A percentile compares a stretch with the other conserved stretches of the same genome.
Evolutionary conservation across 73 alveolate species (phyloP).

Genomic region (Blepharisma stoltei): DNA sequence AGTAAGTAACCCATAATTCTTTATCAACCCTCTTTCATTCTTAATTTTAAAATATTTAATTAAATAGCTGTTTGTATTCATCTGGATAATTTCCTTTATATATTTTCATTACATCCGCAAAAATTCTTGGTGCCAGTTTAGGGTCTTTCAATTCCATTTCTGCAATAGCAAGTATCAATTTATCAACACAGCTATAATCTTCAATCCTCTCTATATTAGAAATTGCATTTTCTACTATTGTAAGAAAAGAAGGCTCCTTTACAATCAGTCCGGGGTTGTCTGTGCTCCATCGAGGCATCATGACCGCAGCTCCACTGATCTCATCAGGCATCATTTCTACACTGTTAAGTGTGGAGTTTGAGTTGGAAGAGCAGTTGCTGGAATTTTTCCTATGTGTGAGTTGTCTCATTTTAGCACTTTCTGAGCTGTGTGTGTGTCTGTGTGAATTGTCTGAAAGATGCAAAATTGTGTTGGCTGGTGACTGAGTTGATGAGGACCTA

Average conservation of each 20-base stretch:
- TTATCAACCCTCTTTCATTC: too few relatives aligned
- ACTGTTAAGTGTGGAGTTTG: not conserved
- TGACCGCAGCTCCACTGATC: not conserved
- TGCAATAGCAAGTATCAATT: not conserved
- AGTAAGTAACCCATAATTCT: too few relatives aligned
- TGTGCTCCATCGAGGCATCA: not conserved
- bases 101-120: not conserved
- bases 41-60: not conserved
- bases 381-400: not conserved
- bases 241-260: not conserved
- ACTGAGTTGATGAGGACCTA: not conserved
- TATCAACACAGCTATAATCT: not conserved
- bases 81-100: not conserved
- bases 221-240: not conserved
- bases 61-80: constrained; percentile 9
- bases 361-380: constrained; percentile 1
- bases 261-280: not conserved
- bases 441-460: not conserved
- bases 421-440: constrained; percentile 17
- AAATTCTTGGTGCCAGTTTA: not conserved
- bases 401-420: not conserved
- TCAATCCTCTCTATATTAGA: not conserved
- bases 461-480: constrained; percentile 14
- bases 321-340: constrained; percentile 9
- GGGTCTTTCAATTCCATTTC: constrained; percentile 12